Evolutionary conservation across 768 basidiomycete species (phyloP).

Genomic region (Chlorophyllum brunneum): DNA sequence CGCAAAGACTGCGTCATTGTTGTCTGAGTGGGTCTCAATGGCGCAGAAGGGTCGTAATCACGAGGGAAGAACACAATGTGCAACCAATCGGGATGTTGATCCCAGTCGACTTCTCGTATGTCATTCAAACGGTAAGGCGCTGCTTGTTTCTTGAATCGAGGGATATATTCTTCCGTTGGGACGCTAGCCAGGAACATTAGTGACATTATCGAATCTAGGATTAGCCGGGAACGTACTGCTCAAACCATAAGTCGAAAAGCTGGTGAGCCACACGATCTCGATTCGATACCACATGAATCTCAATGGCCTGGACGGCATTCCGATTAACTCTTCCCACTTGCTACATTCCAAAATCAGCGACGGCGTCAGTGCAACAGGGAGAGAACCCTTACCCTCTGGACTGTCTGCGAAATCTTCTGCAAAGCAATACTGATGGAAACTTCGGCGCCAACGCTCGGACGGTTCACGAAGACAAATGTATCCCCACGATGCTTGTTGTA

Average conservation of each 20-base stretch:
- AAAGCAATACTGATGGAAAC: slow-evolving; percentile 58
- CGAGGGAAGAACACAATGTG: slow-evolving; percentile 13
- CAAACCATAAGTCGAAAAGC: slow-evolving; percentile 64
- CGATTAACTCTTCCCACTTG: slow-evolving; percentile 59
- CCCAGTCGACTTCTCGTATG: slow-evolving; percentile 38
- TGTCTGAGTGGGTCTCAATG: slow-evolving; percentile 20
- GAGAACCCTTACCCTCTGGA: slow-evolving; percentile 47
- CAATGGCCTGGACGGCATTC: slow-evolving; percentile 46
- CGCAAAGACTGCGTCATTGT: slow-evolving; percentile 24
- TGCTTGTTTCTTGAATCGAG: slow-evolving; percentile 42
- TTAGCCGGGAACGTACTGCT: slow-evolving; percentile 54
- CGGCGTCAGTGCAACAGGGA: not conserved
- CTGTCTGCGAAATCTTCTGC: slow-evolving; percentile 52
- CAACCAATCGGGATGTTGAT: slow-evolving; percentile 21
- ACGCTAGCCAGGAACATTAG: slow-evolving; percentile 29
- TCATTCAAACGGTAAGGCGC: slow-evolving; percentile 38
- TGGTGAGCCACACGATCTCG: slow-evolving; percentile 63
- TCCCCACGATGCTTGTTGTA: slow-evolving; percentile 49
- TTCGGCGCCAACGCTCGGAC: slow-evolving; percentile 40
- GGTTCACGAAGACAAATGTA: slow-evolving; percentile 57
- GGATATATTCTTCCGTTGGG: slow-evolving; percentile 42
- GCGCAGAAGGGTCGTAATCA: slow-evolving; percentile 5
- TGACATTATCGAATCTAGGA: not conserved
- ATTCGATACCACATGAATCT: slow-evolving; percentile 69
- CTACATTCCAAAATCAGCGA: slow-evolving; percentile 25